Base-by-base conservation (phyloP, 257 asterid genomes). In the Gynochthodes officinalis region DNA sequence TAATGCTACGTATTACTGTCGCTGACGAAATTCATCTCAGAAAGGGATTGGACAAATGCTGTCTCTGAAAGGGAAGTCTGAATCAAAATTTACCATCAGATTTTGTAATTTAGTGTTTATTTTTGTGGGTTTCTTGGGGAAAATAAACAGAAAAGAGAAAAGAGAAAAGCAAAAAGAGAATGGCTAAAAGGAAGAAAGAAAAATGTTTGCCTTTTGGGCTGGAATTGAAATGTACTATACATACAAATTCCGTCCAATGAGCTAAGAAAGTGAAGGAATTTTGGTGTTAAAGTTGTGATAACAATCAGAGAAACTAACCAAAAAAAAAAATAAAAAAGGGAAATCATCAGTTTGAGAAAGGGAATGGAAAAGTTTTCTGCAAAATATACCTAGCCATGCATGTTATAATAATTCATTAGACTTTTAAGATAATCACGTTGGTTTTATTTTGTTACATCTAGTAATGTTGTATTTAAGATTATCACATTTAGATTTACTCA, bases 11-110 rank as follows among this genome's bases (percentile, higher is more conserved):
- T 15, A 9, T 50, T 28, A 58, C 52, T 15, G 59, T 61, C 65
- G 40, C 79, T 64, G 75, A 60, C 65, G 44, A 40, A 70, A 55
- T 30, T 73, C 11, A 54, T 58, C 39, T 73, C 78, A 49, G 81
- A 77, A 67, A 73, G 75, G 81, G 78, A 73, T 77, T 49, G 81
- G 62, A 77, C 81, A 44, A 65, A 48, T 30, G 57, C 60, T 72
- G 77, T 59, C 74, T 48, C 77, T 48, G 73, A 64, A 50, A 55
- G 28, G 37, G 11, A 57, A 27, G 53, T 43, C 63, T 25, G 59
- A 71, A 70, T 42, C 40, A 27, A 48, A 44, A 60, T 4, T 28
- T 21, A 32, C 28, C 13, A 42, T 69, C 12, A 64, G 62, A 62
- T 73, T 48, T 73, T 7, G 62, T n/a, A 54, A 63, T 63, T 46